Conservation (phyloP, 164 flowering plant species). For the Hamamelis virginiana region DNA sequence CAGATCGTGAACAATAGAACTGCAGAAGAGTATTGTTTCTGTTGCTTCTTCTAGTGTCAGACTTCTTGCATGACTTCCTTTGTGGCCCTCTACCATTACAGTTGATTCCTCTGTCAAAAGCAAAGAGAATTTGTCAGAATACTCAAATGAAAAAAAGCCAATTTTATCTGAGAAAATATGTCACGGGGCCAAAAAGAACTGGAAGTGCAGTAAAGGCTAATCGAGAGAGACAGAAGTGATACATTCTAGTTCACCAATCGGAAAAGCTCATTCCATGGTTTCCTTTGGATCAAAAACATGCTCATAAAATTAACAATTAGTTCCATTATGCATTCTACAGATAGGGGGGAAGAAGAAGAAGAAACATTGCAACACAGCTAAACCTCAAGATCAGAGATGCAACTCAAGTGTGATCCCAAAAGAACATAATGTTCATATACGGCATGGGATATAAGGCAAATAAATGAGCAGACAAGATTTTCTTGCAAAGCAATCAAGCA, state of each 20-base stretch:
- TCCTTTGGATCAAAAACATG: background rate
- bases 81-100: slow-evolving; percentile 43
- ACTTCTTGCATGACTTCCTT: slow-evolving; percentile 55
- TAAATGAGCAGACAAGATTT: no score
- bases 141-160: background rate
- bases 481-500: no score
- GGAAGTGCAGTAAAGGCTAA: background rate
- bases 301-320: background rate
- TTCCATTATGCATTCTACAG: background rate
- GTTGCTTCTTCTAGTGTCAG: slow-evolving; percentile 91
- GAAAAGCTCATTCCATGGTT: background rate
- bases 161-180: background rate
- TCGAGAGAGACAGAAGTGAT: no score
- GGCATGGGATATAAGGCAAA: no score
- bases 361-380: no score
- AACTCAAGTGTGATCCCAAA: no score
- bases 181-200: background rate
- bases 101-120: slow-evolving; percentile 61
- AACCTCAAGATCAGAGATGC: no score
- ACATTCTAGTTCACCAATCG: background rate
- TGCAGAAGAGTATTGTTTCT: slow-evolving; percentile 89
- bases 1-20: slow-evolving; percentile 77
- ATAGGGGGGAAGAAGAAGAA: no score
- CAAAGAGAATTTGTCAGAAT: background rate
- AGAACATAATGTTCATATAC: no score